Base-by-base conservation (phyloP, 2,329 filamentous ascomycete genomes). In the Dactylellina parvicollis region DNA sequence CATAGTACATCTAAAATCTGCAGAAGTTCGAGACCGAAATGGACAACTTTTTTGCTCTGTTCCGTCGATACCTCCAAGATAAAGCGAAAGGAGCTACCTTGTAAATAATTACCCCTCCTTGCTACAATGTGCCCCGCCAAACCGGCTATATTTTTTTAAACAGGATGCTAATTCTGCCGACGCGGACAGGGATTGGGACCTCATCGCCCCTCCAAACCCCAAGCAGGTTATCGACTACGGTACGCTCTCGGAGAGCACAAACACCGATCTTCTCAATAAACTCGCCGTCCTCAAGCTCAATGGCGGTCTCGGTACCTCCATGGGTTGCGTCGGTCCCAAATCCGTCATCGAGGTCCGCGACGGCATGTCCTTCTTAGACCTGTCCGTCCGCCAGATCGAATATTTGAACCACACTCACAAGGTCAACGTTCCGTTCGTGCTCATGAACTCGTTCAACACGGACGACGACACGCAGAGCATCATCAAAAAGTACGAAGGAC, bases 361-460 rank as follows among this genome's bases (percentile, higher is more conserved):
- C 79, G 95, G 95, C 88, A 99, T 98, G 95, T 99, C 95, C 79
- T 99, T 99, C 89, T 87, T 99, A 78, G 95, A 99, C 84, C 87
- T 99, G 79, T 98, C 95, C 18, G 95, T 99, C 79, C 92, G 95
- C 80, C 95, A 99, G 86, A 96, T 99, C 81, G 95, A 99, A 85
- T 96, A 92, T 86, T 90, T 99, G 78, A 99, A 99, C 90, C 91
- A 93, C 82, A 98, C 92, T 76, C 98, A 97, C 85, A 88, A 90
- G 79, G 92, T 96, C 82, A 98, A 97, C 81, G 95, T 99, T 32
- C 95, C 95, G 52, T 97, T 99, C 83, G 89, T 99, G 78, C 89
- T 99, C 79, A 99, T 99, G 95, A 99, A 99, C 89, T 98, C 95
- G 64, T 99, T 99, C 91, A 99, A 99, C 88, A 99, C 95, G 81